phyloP scores from a whole-genome alignment of 257 asterid species.

The Solanum verrucosum region DNA sequence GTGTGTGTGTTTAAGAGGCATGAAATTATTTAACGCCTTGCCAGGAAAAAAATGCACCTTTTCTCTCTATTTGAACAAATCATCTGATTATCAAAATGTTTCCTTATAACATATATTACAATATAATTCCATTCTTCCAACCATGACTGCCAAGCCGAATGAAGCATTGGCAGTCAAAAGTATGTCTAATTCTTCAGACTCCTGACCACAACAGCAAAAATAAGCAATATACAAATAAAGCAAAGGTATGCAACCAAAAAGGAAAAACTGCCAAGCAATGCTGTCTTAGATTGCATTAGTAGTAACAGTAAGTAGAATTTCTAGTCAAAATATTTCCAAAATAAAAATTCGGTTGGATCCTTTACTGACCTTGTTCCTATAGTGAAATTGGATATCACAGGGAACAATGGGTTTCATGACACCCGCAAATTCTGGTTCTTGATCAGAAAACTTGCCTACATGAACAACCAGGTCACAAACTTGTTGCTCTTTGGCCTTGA shows the following conservation, averaged over 20 bases:
- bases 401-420: constrained; percentile 84
- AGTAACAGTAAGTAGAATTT: not conserved
- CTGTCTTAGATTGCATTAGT: not conserved
- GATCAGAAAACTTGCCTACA: constrained; percentile 62
- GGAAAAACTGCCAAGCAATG: not conserved
- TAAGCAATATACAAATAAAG: not conserved
- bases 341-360: not conserved
- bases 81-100: not conserved
- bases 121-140: not conserved
- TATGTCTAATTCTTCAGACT: not conserved
- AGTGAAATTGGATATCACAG: constrained; percentile 78
- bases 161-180: not conserved
- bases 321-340: not conserved
- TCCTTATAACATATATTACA: not conserved
- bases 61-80: not conserved
- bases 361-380: constrained; percentile 73
- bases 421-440: constrained; percentile 35
- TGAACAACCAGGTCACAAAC: constrained; percentile 65
- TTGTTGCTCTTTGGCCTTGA: constrained; percentile 80
- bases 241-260: not conserved
- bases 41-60: not conserved
- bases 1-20: not conserved
- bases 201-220: not conserved
- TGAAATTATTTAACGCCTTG: not conserved
- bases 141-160: not conserved